Conservation (phyloP, 768 basidiomycete species). For the Clavulina sp. region DNA sequence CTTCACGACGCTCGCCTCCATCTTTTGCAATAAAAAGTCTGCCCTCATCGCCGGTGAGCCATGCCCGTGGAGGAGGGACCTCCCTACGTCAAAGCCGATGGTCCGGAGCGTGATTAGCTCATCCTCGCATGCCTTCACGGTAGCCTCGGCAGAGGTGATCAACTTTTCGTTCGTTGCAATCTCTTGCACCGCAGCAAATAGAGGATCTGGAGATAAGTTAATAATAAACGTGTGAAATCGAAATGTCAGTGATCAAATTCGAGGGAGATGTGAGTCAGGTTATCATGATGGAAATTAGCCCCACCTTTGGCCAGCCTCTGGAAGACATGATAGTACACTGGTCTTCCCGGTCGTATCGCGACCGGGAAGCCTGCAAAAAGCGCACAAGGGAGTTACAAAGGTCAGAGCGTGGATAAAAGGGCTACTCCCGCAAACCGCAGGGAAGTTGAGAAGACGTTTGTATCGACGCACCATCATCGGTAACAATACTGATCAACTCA, state of each 20-base stretch:
- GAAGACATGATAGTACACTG: slow-evolving; percentile 76
- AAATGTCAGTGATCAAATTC: slow-evolving; percentile 8
- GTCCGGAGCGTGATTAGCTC: slow-evolving; percentile 54
- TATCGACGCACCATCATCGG: slow-evolving; percentile 48
- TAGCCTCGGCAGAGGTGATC: slow-evolving; percentile 39
- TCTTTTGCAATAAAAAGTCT: slow-evolving; percentile 53
- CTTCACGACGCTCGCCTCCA: slow-evolving; percentile 50
- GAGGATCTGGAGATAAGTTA: slow-evolving; percentile 30
- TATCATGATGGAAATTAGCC: slow-evolving; percentile 12
- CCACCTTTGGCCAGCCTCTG: slow-evolving; percentile 60
- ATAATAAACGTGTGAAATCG: background rate
- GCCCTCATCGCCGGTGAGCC: slow-evolving; percentile 41
- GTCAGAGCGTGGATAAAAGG: background rate
- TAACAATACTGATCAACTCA: slow-evolving; percentile 56
- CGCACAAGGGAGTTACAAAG: background rate
- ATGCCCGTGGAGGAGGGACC: slow-evolving; percentile 29
- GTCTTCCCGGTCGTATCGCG: slow-evolving; percentile 74
- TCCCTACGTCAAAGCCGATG: slow-evolving; percentile 32
- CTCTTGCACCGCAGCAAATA: slow-evolving; percentile 69
- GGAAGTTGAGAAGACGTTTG: background rate
- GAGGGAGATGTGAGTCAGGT: slow-evolving; percentile 3
- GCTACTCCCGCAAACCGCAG: background rate
- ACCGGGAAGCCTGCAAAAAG: slow-evolving; percentile 52
- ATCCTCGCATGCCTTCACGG: slow-evolving; percentile 52
- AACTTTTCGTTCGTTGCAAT: slow-evolving; percentile 57